Evolutionary conservation across 1,139 yeast species (phyloP).

Genomic region (Diutina pseudorugosa): DNA sequence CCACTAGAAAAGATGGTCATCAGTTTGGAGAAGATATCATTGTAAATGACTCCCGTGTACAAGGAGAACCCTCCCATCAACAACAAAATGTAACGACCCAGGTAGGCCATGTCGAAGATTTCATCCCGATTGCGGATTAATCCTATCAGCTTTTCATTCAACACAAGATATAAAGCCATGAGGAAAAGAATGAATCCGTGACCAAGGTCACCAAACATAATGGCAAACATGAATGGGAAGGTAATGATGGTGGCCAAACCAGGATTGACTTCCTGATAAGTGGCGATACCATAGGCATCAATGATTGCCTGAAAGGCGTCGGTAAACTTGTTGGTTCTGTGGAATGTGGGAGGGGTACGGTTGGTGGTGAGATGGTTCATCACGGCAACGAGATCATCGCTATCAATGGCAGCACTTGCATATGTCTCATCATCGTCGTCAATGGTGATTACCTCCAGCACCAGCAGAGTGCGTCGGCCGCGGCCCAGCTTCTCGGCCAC

Average conservation of each 20-base stretch:
- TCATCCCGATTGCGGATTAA: not conserved
- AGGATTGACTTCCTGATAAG: constrained; percentile 3
- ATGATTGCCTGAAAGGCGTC: constrained; percentile 1
- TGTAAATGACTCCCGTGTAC: constrained; percentile 2
- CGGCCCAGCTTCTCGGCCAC: not conserved
- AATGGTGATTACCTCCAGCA: constrained; percentile 1
- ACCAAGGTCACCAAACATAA: constrained; percentile 4
- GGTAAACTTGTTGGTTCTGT: constrained; percentile 4
- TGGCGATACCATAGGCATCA: constrained; percentile 3
- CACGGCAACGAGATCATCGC: constrained; percentile 2
- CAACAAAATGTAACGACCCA: constrained; percentile 1
- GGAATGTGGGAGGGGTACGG: constrained; percentile 3
- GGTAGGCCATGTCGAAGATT: constrained; percentile 4
- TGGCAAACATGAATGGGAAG: constrained; percentile 4
- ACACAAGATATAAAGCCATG: not conserved
- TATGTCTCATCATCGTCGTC: not conserved
- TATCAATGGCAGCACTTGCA: not conserved
- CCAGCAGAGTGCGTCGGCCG: not conserved
- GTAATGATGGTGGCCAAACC: constrained; percentile 4
- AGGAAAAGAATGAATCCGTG: constrained; percentile 1
- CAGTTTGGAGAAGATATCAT: constrained; percentile 2
- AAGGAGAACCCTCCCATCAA: constrained; percentile 3
- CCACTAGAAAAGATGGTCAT: not conserved
- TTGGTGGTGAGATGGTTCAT: constrained; percentile 2
- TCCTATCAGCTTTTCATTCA: not conserved